Evolutionary conservation across 306 rosid genomes (phyloP), one percentile per base, ranked within the genome.

Genomic region (Pyrus pyrifolia): DNA sequence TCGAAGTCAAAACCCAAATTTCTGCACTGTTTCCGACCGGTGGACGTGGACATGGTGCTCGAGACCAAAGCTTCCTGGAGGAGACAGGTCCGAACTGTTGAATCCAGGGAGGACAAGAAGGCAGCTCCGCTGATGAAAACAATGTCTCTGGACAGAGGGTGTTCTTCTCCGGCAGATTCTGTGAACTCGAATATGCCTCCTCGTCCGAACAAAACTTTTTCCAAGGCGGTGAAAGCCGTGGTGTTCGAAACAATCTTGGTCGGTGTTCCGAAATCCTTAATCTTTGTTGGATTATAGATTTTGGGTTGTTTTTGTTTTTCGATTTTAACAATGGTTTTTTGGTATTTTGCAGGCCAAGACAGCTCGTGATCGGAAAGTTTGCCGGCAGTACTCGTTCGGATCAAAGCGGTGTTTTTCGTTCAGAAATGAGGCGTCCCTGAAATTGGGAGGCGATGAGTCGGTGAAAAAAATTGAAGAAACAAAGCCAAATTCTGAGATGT

Each of bases 11-110:
- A 64, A 64, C 68, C 68, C 68, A 91, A 73, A 85, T 83, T 91
- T 76, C 74, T 89, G 74, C 87, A 83, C 51, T 94, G 98, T 77
- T 90, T 89, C 71, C 95, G 91, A 65, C 93, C 96, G 11, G 86
- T 77, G 18, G 91, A 87, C 58, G 67, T 85, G 45, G 97, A 86
- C 72, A 71, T 68, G 61, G 70, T 80, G 83, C 79, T 85, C 2
- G 81, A 91, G 8, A 60, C 91, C 14, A 27, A 73, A 69, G 72
- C 38, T 1, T 27, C 61, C 14, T 33, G 65, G 65, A 67, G 18
- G 55, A 49, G 21, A 49, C 55, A 49, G 27, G 33, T 30, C 68
- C 27, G 17, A 17, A 63, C 67, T 29, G 42, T 76, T 3, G 71
- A 81, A 29, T 65, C 61, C 66, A 72, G 78, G 44, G 80, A 63